phyloP scores from a whole-genome alignment of 768 basidiomycete genomes.

The Megacollybia marginata region DNA sequence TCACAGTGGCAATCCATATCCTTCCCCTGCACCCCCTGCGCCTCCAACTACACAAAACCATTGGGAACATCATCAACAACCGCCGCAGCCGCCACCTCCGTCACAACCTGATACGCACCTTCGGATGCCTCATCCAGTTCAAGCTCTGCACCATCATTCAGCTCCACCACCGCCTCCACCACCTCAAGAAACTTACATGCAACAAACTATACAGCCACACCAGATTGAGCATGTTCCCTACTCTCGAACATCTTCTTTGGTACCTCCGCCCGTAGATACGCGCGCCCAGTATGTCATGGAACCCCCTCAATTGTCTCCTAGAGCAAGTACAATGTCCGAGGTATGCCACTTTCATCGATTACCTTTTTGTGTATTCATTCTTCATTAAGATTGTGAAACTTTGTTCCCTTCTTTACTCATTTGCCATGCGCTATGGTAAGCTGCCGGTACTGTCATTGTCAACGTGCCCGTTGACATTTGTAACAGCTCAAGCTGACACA shows the following conservation, averaged over 20 bases:
- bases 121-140: neutral
- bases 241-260: conserved; percentile 8
- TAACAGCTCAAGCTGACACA: conserved; percentile 26
- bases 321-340: conserved; percentile 35
- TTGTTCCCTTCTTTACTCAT: conserved; percentile 53
- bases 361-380: conserved; percentile 35
- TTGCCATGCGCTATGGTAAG: conserved; percentile 64
- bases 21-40: conserved; percentile 30
- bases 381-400: conserved; percentile 48
- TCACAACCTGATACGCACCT: neutral
- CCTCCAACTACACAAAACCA: conserved; percentile 29
- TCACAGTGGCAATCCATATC: conserved; percentile 36
- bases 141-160: conserved; percentile 7
- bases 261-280: conserved; percentile 1
- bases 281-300: neutral
- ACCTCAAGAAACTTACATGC: neutral
- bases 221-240: conserved; percentile 11
- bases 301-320: conserved; percentile 14
- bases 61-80: conserved; percentile 24
- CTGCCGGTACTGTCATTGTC: conserved; percentile 2
- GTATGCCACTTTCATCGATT: conserved; percentile 18
- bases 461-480: neutral
- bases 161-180: conserved; percentile 8
- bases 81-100: conserved; percentile 12
- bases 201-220: conserved; percentile 7